These are phyloP conservation scores for Arabis alpina DNA, from an alignment of 345 rosid genomes.

Conservation along the genomic window DNA sequence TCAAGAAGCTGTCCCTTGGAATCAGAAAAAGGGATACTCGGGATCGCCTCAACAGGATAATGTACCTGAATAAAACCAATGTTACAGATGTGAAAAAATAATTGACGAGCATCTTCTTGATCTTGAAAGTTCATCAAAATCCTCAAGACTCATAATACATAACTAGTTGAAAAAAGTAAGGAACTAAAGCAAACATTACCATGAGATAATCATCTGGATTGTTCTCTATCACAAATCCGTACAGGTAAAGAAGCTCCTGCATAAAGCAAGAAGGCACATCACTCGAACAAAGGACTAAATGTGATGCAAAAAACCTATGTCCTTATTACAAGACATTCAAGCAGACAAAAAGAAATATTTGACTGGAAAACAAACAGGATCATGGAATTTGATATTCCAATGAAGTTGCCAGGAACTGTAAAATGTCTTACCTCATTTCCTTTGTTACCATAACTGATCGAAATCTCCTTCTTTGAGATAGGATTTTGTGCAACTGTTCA, in stretches of 20 bases:
- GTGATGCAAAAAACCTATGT: background rate
- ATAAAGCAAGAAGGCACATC: slow-evolving; percentile 26
- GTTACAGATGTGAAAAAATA: slow-evolving; percentile 32
- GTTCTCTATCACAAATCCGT: slow-evolving; percentile 82
- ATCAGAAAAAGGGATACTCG: slow-evolving; percentile 64
- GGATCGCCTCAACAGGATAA: slow-evolving; percentile 89
- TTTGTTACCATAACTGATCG: slow-evolving; percentile 91
- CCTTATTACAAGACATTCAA: slow-evolving; percentile 7
- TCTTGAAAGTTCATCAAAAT: slow-evolving; percentile 21
- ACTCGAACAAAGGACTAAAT: slow-evolving; percentile 15
- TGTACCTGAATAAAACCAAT: slow-evolving; percentile 58
- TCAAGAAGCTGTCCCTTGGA: slow-evolving; percentile 82
- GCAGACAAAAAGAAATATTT: slow-evolving; percentile 19
- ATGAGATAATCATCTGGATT: slow-evolving; percentile 94
- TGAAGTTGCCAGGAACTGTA: slow-evolving; percentile 26
- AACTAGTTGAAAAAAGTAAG: background rate
- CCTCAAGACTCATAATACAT: slow-evolving; percentile 8
- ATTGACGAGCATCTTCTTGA: slow-evolving; percentile 17
- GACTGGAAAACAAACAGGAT: slow-evolving; percentile 16
- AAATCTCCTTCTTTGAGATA: slow-evolving; percentile 63
- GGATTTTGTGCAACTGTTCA: slow-evolving; percentile 60
- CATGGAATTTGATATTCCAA: slow-evolving; percentile 15
- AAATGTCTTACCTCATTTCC: slow-evolving; percentile 81
- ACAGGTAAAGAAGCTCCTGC: slow-evolving; percentile 94
- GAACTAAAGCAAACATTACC: slow-evolving; percentile 45